A percentile compares a stretch with the other conserved stretches of the same genome.
Conservation (phyloP, 164 flowering plant species). For the Kalanchoe fedtschenkoi region DNA sequence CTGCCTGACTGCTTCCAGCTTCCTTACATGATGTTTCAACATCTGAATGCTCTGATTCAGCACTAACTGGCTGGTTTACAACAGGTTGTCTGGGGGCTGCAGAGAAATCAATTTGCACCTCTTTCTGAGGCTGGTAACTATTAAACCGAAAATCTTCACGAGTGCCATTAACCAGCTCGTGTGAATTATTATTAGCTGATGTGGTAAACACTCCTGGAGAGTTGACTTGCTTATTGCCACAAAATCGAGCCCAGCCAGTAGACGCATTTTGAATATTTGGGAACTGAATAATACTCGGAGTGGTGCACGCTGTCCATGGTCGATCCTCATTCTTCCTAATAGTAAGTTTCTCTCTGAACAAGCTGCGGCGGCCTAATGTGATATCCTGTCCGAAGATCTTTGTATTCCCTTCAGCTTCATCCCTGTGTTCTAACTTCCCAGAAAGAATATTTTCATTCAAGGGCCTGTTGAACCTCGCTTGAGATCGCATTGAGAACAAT, state of each 20-base stretch:
- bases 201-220: slow-evolving; percentile 31
- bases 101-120: slow-evolving; percentile 43
- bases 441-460: slow-evolving; percentile 18
- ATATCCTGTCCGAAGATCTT: slow-evolving; percentile 80
- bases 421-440: slow-evolving; percentile 22
- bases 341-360: slow-evolving; percentile 42
- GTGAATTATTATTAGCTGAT: slow-evolving; percentile 16
- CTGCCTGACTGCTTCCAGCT: slow-evolving; percentile 29
- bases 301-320: slow-evolving; percentile 30
- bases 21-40: slow-evolving; percentile 59
- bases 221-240: slow-evolving; percentile 13
- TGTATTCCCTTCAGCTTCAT: slow-evolving; percentile 25
- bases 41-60: slow-evolving; percentile 71
- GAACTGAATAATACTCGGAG: slow-evolving; percentile 34
- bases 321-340: slow-evolving; percentile 52
- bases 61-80: slow-evolving; percentile 19
- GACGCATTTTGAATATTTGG: slow-evolving; percentile 19
- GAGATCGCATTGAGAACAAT: slow-evolving; percentile 29
- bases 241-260: slow-evolving; percentile 23
- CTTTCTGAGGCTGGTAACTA: slow-evolving; percentile 38
- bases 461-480: slow-evolving; percentile 15
- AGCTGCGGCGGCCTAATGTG: slow-evolving; percentile 25
- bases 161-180: slow-evolving; percentile 32
- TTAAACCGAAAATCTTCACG: slow-evolving; percentile 32
- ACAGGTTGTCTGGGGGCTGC: slow-evolving; percentile 39